Conservation (phyloP, 495 filamentous ascomycete species). For the Polyplosphaeria fusca region DNA sequence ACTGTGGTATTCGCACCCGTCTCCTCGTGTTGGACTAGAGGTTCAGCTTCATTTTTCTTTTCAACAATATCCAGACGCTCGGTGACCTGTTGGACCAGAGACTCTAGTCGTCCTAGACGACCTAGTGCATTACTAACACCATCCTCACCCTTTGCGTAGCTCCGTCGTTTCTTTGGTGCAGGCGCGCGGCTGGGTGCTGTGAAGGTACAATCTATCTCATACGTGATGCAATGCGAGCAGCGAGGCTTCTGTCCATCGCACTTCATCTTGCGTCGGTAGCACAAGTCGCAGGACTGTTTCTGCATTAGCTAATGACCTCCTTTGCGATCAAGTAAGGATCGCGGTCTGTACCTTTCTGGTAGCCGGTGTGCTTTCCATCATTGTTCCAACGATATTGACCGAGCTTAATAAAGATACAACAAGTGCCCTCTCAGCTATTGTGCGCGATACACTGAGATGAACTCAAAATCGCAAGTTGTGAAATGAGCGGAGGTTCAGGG, state of each 20-base stretch:
- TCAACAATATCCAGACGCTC: constrained; percentile 4
- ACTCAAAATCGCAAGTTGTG: not conserved
- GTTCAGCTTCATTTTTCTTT: not conserved
- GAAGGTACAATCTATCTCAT: constrained; percentile 17
- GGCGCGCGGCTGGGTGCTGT: constrained; percentile 12
- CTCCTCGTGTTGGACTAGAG: not conserved
- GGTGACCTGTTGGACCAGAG: constrained; percentile 9
- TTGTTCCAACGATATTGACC: constrained; percentile 7
- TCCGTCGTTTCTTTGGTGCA: constrained; percentile 16
- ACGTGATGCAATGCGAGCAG: constrained; percentile 21
- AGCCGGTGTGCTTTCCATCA: not conserved
- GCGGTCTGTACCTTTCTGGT: constrained; percentile 10
- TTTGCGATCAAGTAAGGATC: constrained; percentile 4
- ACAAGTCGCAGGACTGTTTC: constrained; percentile 20
- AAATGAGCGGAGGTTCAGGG: not conserved
- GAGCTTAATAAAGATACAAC: constrained; percentile 2
- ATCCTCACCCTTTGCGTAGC: constrained; percentile 6
- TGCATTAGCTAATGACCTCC: constrained; percentile 3
- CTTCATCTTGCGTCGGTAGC: constrained; percentile 16
- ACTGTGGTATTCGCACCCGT: no score
- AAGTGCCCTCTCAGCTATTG: not conserved
- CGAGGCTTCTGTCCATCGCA: constrained; percentile 16
- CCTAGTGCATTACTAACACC: not conserved
- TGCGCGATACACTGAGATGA: not conserved
- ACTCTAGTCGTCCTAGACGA: constrained; percentile 6